Percentiles rank a stretch among this genome's conserved stretches.
These are phyloP conservation scores for Boletus barrowsii DNA, from an alignment of 768 basidiomycete genomes.

Conservation along the genomic window DNA sequence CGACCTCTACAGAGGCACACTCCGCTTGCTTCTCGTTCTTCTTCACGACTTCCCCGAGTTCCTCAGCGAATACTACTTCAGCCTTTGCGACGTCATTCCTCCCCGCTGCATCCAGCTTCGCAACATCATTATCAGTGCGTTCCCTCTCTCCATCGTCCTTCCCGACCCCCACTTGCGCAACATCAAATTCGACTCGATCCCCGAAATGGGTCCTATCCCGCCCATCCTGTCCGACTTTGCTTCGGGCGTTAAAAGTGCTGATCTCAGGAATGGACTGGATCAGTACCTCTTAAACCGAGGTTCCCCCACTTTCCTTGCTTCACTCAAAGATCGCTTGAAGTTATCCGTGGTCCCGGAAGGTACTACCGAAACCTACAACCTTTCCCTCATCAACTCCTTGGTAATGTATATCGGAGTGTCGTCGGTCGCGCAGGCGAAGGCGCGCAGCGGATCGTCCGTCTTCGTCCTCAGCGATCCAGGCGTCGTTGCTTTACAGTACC, in stretches of 20 bases:
- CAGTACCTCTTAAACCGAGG: conserved; percentile 80
- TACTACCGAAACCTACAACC: conserved; percentile 68
- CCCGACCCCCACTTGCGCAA: conserved; percentile 86
- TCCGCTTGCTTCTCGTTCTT: conserved; percentile 89
- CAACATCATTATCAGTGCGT: conserved; percentile 95
- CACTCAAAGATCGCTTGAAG: conserved; percentile 75
- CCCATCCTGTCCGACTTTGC: conserved; percentile 90
- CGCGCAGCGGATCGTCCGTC: conserved; percentile 73
- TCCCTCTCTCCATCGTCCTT: conserved; percentile 75
- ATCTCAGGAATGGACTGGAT: conserved; percentile 78
- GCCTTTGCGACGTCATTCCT: conserved; percentile 91
- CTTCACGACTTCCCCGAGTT: conserved; percentile 99
- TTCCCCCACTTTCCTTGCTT: conserved; percentile 65
- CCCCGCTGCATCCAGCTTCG: conserved; percentile 91
- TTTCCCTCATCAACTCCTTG: conserved; percentile 87
- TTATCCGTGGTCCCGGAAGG: conserved; percentile 45
- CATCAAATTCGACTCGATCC: conserved; percentile 67
- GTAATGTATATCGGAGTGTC: conserved; percentile 97
- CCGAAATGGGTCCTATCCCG: conserved; percentile 92
- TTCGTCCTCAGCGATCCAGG: conserved; percentile 84
- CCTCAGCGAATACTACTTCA: conserved; percentile 94
- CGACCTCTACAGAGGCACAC: conserved; percentile 85
- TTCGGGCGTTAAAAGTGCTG: conserved; percentile 72
- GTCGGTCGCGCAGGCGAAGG: conserved; percentile 85
- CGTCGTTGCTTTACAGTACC: conserved; percentile 77